A percentile compares a stretch with the other conserved stretches of the same genome.
phyloP scores from a whole-genome alignment of 2,329 filamentous ascomycete species.

The Parastagonospora nodorum region DNA sequence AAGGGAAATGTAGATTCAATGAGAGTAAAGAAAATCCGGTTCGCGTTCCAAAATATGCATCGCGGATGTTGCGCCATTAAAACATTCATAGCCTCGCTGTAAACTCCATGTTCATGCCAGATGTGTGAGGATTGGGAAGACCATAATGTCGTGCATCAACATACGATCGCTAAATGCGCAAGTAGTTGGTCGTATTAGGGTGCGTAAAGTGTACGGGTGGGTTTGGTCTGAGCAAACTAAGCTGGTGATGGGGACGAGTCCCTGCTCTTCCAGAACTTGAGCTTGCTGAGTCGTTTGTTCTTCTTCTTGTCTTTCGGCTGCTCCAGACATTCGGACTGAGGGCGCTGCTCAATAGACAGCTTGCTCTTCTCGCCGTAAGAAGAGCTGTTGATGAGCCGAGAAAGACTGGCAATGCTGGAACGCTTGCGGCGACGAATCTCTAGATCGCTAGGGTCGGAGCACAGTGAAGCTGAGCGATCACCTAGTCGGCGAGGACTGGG shows the following conservation, averaged over 20 bases:
- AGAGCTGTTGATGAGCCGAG: conserved; percentile 71
- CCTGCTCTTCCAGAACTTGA: conserved; percentile 74
- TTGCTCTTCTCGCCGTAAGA: conserved; percentile 75
- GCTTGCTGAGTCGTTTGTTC: conserved; percentile 70
- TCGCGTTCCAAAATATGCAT: conserved; percentile 38
- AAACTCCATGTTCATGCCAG: conserved; percentile 46
- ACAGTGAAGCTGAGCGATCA: conserved; percentile 48
- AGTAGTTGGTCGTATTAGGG: conserved; percentile 26
- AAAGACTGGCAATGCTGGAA: conserved; percentile 77
- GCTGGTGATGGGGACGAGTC: conserved; percentile 32
- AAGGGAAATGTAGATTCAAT: conserved; percentile 30
- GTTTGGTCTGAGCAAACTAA: conserved; percentile 14
- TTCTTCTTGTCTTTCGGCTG: conserved; percentile 69
- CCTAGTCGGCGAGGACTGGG: conserved; percentile 49
- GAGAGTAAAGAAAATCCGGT: conserved; percentile 38
- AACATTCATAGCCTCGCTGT: conserved; percentile 43
- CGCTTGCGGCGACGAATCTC: conserved; percentile 68
- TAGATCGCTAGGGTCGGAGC: conserved; percentile 46
- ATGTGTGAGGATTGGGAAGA: conserved; percentile 30
- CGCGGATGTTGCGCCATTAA: conserved; percentile 44
- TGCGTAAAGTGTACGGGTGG: conserved; percentile 18
- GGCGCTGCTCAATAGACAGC: conserved; percentile 67
- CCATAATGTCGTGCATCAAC: conserved; percentile 45
- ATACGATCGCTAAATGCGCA: conserved; percentile 20
- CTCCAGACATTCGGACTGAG: conserved; percentile 57